Conservation (phyloP, 805 yeast genomes). For the Cyberlindnera maritima region DNA sequence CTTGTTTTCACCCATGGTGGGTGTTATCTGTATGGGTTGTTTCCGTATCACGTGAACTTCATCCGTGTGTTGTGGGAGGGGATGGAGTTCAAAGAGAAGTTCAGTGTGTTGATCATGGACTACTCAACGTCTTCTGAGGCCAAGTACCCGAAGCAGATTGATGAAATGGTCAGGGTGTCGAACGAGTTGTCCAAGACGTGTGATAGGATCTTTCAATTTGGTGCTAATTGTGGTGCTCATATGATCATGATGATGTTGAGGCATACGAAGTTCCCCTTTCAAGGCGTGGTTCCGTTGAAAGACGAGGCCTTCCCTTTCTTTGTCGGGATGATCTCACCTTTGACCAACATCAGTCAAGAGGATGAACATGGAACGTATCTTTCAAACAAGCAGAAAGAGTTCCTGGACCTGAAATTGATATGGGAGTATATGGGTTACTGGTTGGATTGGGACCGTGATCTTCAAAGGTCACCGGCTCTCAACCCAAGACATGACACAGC, state of each 20-base stretch:
- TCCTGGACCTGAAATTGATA: background rate
- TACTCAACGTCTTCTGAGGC: conserved; percentile 1
- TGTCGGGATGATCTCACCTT: background rate
- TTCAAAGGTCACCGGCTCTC: background rate
- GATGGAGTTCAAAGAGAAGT: background rate
- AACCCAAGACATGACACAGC: background rate
- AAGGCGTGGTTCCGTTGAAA: background rate
- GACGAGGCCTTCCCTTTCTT: background rate
- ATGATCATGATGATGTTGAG: conserved; percentile 1
- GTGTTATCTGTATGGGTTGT: background rate
- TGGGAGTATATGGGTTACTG: background rate
- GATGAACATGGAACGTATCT: conserved; percentile 1
- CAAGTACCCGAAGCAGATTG: conserved; percentile 5
- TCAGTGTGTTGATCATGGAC: conserved; percentile 5
- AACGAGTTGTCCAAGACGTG: conserved; percentile 1
- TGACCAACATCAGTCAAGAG: background rate
- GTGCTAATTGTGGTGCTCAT: conserved; percentile 5
- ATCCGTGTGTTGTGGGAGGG: background rate
- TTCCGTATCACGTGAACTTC: conserved; percentile 5
- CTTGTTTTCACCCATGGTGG: conserved; percentile 3
- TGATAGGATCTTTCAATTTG: conserved; percentile 2
- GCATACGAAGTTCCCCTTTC: background rate
- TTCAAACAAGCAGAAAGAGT: conserved; percentile 1
- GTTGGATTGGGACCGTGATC: background rate
- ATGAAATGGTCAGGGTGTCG: background rate